Conservation (phyloP, 139 green algal genomes). For the Tetraselmis chui region DNA sequence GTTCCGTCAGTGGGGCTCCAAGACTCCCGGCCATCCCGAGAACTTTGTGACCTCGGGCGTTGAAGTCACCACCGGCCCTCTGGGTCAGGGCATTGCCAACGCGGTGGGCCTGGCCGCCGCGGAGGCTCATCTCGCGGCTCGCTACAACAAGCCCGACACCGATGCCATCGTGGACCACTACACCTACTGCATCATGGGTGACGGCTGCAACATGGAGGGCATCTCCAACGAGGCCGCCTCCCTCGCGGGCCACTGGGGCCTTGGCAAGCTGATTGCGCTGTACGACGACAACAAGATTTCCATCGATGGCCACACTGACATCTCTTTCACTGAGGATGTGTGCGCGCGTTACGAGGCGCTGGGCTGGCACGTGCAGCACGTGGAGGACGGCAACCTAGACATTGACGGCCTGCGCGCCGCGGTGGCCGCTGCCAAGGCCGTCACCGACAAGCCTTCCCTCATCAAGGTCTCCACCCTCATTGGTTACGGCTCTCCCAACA, state of each 20-base stretch:
- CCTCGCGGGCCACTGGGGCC: conserved; percentile 94
- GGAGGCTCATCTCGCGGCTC: conserved; percentile 90
- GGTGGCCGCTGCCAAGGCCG: conserved; percentile 73
- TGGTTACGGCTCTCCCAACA: conserved; percentile 98
- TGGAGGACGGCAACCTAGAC: conserved; percentile 93
- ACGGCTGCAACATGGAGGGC: conserved; percentile 99
- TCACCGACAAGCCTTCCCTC: conserved; percentile 93
- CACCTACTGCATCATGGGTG: conserved; percentile 97
- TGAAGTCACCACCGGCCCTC: conserved; percentile 95
- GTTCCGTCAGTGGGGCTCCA: conserved; percentile 92
- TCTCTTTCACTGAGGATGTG: conserved; percentile 99
- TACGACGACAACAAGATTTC: conserved; percentile 99
- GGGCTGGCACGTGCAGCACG: conserved; percentile 83
- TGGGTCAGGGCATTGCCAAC: conserved; percentile 95
- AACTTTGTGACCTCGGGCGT: conserved; percentile 94
- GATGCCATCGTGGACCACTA: conserved; percentile 93
- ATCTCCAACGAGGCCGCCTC: conserved; percentile 94
- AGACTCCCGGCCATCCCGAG: conserved; percentile 95
- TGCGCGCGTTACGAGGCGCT: conserved; percentile 81
- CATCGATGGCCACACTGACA: conserved; percentile 97
- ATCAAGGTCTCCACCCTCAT: conserved; percentile 98
- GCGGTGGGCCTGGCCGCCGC: conserved; percentile 87
- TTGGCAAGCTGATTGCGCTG: conserved; percentile 98
- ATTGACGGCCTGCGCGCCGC: conserved; percentile 73
- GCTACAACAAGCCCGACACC: conserved; percentile 97